Base-by-base conservation (phyloP, 768 basidiomycete species). In the Chalciporus chontae region DNA sequence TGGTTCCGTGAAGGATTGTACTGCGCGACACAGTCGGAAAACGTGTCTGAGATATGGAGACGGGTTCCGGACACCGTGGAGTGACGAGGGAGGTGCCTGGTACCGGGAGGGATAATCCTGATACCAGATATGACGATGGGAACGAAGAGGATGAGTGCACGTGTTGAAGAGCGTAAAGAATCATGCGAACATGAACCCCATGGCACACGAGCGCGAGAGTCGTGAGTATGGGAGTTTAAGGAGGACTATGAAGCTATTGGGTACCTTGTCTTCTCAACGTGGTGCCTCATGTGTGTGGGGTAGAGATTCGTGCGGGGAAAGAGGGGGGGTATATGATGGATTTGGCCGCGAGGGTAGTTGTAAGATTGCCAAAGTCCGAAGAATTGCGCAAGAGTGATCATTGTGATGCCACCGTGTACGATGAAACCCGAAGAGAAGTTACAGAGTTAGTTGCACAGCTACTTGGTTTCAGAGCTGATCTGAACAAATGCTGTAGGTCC, bases 241-340 rank as follows among this genome's bases (percentile, higher is more conserved):
- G 31, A 31, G 13, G 45, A 36, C n/a, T 42, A 34, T 10, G 40
- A 8, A 45, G 49, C 13, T 36, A 18, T 21, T 21, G 6, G 23
- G 24, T 50, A 15, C 48, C 44, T 14, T 32, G 15, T 37, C 14
- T 19, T 14, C 36, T 11, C 26, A 11, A 45, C 3, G n/a, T 42
- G 50, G 19, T 27, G 52, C 48, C 54, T 55, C 59, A 43, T 58
- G 60, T 43, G 9, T 64, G 62, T 40, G 63, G 63, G 63, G 63
- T 59, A 58, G 34, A 13, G 2, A 36, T 43, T 40, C 50, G 24
- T 61, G 63, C 50, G 63, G 63, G 63, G 63, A 49, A 60, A 58
- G n/a, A n/a, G 50, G 45, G 58, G 51, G 63, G 54, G 7, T 36
- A 43, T 40, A 21, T 19, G 4, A 21, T 29, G 15, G 14, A 36